Evolutionary conservation across 202 grass and related monocot genomes (phyloP).

Genomic region (Hordeum pubiflorum): DNA sequence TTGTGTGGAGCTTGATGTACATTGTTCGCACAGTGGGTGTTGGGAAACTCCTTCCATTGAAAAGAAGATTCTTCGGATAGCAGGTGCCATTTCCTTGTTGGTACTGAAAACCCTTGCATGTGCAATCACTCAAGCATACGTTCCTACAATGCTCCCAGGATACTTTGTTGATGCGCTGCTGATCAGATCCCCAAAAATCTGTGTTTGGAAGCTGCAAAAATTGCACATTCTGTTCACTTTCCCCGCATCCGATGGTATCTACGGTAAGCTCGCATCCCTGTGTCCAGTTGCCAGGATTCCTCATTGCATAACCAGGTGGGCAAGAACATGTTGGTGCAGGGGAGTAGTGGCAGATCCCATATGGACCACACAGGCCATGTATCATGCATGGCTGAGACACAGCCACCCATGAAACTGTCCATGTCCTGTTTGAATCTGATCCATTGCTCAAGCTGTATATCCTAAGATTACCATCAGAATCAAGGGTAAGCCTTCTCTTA

Average conservation of each 20-base stretch:
- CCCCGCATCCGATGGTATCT: slow-evolving; percentile 5
- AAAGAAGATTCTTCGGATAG: slow-evolving; percentile 39
- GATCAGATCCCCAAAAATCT: slow-evolving; percentile 63
- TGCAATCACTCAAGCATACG: slow-evolving; percentile 22
- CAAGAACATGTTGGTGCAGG: slow-evolving; percentile 41
- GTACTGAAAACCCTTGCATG: slow-evolving; percentile 43
- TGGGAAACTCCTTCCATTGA: slow-evolving; percentile 40
- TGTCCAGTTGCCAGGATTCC: slow-evolving; percentile 39
- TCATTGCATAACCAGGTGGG: slow-evolving; percentile 51
- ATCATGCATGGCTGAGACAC: slow-evolving; percentile 25
- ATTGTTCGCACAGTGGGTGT: slow-evolving; percentile 14
- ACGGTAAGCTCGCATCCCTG: slow-evolving; percentile 38
- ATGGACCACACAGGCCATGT: slow-evolving; percentile 53
- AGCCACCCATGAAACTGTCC: slow-evolving; percentile 42
- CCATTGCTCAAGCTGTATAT: slow-evolving; percentile 50
- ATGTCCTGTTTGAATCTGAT: slow-evolving; percentile 15
- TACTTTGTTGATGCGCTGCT: slow-evolving; percentile 7
- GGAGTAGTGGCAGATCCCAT: slow-evolving; percentile 56
- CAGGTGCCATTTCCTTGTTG: slow-evolving; percentile 22
- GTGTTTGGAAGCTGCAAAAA: slow-evolving; percentile 43
- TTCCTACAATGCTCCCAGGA: slow-evolving; percentile 16
- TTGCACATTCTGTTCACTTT: neutral
- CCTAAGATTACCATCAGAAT: slow-evolving; percentile 57
- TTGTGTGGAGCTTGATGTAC: slow-evolving; percentile 40
- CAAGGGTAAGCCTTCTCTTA: slow-evolving; percentile 53